A percentile compares a stretch with the other conserved stretches of the same genome.
Conservation (phyloP, 1,284 basidiomycete genomes). For the Cerrena zonata region DNA sequence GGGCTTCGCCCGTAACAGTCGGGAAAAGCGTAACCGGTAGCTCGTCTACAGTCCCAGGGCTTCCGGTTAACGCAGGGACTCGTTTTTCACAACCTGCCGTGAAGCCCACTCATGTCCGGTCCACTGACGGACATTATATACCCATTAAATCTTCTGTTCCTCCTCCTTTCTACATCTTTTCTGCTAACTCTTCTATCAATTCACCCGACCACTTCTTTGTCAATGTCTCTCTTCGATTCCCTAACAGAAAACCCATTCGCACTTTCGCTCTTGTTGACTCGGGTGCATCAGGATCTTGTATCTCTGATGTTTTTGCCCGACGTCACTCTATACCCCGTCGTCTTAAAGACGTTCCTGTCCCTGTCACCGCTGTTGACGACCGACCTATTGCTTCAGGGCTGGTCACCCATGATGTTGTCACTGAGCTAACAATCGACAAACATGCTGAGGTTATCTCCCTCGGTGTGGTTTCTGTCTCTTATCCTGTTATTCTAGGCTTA, state of each 20-base stretch:
- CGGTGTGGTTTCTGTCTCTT: conserved; percentile 18
- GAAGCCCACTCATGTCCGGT: too few species aligned
- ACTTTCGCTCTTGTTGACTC: conserved; percentile 32
- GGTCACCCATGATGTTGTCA: conserved; percentile 30
- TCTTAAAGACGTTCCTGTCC: conserved; percentile 24
- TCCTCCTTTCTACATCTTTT: too few species aligned
- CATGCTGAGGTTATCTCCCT: conserved; percentile 20
- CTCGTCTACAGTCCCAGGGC: too few species aligned
- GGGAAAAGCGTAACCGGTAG: too few species aligned
- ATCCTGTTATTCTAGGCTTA: conserved; percentile 9
- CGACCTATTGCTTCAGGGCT: conserved; percentile 31
- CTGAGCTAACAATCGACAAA: conserved; percentile 19
- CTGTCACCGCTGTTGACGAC: conserved; percentile 31
- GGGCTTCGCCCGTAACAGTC: too few species aligned
- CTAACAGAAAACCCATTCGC: conserved; percentile 23
- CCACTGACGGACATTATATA: too few species aligned
- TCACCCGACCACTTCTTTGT: conserved; percentile 34
- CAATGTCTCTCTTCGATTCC: conserved; percentile 27
- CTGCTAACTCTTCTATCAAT: too few species aligned
- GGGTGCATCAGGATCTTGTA: conserved; percentile 31
- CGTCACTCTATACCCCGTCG: conserved; percentile 26
- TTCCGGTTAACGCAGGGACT: too few species aligned
- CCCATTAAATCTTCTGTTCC: too few species aligned
- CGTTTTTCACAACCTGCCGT: too few species aligned
- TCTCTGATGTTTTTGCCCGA: conserved; percentile 28